Evolutionary conservation across 495 filamentous ascomycete genomes (phyloP).

Genomic region (Alectoria sarmentosa): DNA sequence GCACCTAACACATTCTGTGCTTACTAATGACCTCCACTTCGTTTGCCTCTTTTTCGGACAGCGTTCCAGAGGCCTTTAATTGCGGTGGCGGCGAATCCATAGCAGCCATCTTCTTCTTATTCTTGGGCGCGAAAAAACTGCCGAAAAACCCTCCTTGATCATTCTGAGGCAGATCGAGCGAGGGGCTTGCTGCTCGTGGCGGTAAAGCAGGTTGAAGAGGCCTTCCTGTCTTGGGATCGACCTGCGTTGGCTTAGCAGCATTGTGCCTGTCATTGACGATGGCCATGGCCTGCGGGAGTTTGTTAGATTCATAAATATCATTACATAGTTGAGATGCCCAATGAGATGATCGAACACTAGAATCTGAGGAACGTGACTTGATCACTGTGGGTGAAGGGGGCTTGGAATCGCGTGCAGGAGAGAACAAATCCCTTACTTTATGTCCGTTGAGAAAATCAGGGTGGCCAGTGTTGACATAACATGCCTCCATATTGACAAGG

Average conservation of each 20-base stretch:
- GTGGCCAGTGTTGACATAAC: conserved; percentile 98
- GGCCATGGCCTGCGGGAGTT: conserved; percentile 68
- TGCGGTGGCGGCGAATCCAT: conserved; percentile 94
- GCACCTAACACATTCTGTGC: conserved; percentile 34
- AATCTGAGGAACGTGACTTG: not conserved
- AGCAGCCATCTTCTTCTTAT: conserved; percentile 99
- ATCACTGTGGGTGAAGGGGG: not conserved
- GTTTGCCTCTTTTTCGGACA: conserved; percentile 85
- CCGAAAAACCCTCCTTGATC: conserved; percentile 81
- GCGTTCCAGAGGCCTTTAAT: conserved; percentile 84
- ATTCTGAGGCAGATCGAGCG: conserved; percentile 48
- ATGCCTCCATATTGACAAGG: conserved; percentile 89
- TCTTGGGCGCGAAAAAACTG: conserved; percentile 95
- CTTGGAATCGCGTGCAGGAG: not conserved
- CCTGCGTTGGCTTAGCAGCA: conserved; percentile 75
- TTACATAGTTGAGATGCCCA: not conserved
- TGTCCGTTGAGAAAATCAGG: conserved; percentile 98
- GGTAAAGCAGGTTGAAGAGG: conserved; percentile 64
- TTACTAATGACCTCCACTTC: conserved; percentile 98
- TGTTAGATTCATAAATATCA: conserved; percentile 2
- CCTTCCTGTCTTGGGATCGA: conserved; percentile 98
- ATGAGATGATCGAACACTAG: not conserved
- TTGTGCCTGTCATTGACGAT: conserved; percentile 80
- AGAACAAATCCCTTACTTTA: conserved; percentile 45
- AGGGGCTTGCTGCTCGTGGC: conserved; percentile 61